Evolutionary conservation across 192 early-diverging fungal genomes (phyloP).

Genomic region (Podila verticillata): DNA sequence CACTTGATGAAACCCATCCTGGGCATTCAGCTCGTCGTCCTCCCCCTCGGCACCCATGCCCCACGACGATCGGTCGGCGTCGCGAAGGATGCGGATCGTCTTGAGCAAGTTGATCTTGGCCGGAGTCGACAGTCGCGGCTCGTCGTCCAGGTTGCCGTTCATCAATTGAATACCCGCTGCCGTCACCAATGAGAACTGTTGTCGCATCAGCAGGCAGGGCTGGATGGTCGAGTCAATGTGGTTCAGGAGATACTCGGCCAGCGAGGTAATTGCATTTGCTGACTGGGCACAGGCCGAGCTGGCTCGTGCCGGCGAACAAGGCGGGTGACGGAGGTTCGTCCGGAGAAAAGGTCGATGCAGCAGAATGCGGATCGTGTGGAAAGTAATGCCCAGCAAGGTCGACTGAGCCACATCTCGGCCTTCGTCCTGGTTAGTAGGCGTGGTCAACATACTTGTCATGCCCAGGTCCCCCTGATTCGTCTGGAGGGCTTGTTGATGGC

Average conservation of each 20-base stretch:
- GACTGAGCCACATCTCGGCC: conserved; percentile 43
- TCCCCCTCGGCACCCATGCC: conserved; percentile 11
- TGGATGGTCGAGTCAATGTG: conserved; percentile 29
- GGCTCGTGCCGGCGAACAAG: conserved; percentile 35
- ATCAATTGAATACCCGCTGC: conserved; percentile 43
- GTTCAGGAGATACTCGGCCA: conserved; percentile 46
- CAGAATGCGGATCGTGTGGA: conserved; percentile 41
- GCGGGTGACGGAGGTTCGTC: conserved; percentile 45
- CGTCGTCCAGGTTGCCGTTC: conserved; percentile 47
- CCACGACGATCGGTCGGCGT: conserved; percentile 44
- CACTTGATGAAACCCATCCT: conserved; percentile 38
- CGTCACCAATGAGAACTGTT: conserved; percentile 43
- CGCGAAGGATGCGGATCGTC: conserved; percentile 42
- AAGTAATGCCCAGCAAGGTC: conserved; percentile 31
- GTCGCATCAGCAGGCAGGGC: conserved; percentile 45
- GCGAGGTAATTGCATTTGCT: conserved; percentile 46
- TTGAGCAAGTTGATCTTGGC: conserved; percentile 50
- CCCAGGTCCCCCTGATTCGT: neutral
- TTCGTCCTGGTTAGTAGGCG: conserved; percentile 18
- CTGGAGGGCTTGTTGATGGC: neutral
- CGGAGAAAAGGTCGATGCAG: conserved; percentile 43
- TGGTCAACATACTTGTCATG: neutral
- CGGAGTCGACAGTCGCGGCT: conserved; percentile 43
- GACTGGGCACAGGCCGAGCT: conserved; percentile 45
- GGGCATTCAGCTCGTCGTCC: neutral